These are phyloP conservation scores for Talaromyces proteolyticus DNA, from an alignment of 495 filamentous ascomycete genomes.

Conservation along the genomic window DNA sequence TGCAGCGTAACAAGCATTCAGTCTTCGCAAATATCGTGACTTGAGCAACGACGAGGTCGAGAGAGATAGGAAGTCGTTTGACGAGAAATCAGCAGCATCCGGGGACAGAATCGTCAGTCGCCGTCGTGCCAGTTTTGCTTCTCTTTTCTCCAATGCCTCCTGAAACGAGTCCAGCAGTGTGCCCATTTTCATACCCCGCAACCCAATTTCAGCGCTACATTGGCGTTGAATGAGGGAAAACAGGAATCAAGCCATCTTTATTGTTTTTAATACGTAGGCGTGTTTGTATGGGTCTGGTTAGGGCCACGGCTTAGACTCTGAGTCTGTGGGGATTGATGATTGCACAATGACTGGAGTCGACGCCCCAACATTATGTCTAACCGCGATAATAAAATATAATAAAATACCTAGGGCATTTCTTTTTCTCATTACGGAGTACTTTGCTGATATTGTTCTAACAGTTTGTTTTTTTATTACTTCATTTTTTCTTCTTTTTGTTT, in stretches of 20 bases:
- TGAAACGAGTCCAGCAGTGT: conserved; percentile 31
- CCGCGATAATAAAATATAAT: too few relatives aligned
- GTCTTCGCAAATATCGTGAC: conserved; percentile 20
- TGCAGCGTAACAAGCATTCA: conserved; percentile 13
- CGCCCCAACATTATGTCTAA: too few relatives aligned
- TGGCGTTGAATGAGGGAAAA: background rate
- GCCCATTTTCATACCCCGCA: background rate
- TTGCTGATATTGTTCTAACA: too few relatives aligned
- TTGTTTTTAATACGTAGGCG: too few relatives aligned
- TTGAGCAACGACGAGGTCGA: conserved; percentile 28
- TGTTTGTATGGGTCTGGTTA: too few relatives aligned
- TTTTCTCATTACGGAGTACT: too few relatives aligned
- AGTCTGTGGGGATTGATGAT: too few relatives aligned
- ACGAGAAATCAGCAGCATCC: conserved; percentile 36
- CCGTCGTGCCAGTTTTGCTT: conserved; percentile 40
- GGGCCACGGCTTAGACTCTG: too few relatives aligned
- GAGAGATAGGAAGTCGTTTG: conserved; percentile 42
- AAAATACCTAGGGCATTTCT: too few relatives aligned
- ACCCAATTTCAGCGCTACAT: background rate
- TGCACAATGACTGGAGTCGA: too few relatives aligned
- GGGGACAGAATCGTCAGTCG: conserved; percentile 28
- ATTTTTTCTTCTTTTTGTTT: too few relatives aligned
- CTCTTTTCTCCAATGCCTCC: conserved; percentile 30
- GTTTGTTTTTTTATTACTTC: too few relatives aligned
- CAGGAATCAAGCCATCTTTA: background rate